A percentile compares a stretch with the other conserved stretches of the same genome.
Evolutionary conservation across 768 basidiomycete species (phyloP).

Genomic region (Zangia roseola): DNA sequence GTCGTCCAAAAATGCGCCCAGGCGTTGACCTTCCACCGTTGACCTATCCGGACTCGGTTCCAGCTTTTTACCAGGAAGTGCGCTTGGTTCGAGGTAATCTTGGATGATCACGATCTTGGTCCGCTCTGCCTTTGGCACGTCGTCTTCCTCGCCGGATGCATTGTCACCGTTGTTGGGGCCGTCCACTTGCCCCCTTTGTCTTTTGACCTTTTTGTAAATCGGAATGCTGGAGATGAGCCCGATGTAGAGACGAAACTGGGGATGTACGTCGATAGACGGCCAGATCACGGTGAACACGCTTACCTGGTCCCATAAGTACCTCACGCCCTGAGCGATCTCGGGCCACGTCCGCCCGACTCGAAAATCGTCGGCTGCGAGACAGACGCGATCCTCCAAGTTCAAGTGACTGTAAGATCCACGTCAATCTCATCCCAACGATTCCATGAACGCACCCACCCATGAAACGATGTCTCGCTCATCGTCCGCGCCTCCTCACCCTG

Average conservation of each 20-base stretch:
- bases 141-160: conserved; percentile 27
- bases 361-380: conserved; percentile 31
- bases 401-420: conserved; percentile 1
- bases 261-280: background rate
- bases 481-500: conserved; percentile 22
- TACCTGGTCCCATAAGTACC: conserved; percentile 33
- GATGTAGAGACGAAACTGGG: conserved; percentile 32
- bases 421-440: background rate
- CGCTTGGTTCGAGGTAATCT: conserved; percentile 28
- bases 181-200: conserved; percentile 19
- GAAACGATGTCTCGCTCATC: conserved; percentile 13
- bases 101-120: conserved; percentile 24
- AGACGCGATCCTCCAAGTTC: conserved; percentile 21
- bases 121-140: conserved; percentile 21
- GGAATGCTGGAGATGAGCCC: conserved; percentile 31
- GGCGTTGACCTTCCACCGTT: conserved; percentile 19
- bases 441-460: conserved; percentile 31
- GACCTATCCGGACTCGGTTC: conserved; percentile 18
- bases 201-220: conserved; percentile 30
- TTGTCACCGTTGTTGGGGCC: conserved; percentile 34
- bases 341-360: conserved; percentile 32
- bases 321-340: conserved; percentile 28
- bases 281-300: background rate
- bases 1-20: conserved; percentile 56
- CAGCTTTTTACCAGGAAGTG: conserved; percentile 30